Evolutionary conservation across 257 asterid genomes (phyloP).

Genomic region (Nicotiana tomentosiformis): DNA sequence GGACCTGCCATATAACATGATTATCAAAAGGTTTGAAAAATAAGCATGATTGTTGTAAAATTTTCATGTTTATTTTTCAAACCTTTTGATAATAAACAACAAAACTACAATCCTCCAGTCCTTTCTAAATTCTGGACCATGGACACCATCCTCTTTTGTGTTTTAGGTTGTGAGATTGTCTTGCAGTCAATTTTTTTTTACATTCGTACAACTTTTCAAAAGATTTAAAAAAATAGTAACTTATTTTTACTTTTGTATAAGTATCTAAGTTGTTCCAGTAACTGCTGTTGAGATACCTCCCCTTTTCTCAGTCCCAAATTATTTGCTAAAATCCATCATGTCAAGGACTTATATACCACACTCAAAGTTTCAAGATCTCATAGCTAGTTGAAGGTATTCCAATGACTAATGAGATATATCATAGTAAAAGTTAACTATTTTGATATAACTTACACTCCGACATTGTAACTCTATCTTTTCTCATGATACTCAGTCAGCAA

Average conservation of each 20-base stretch:
- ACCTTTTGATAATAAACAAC: neutral
- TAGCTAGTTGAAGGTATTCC: neutral
- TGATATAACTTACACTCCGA: neutral
- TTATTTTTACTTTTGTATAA: neutral
- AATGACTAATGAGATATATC: neutral
- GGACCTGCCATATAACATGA: neutral
- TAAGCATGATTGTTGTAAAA: neutral
- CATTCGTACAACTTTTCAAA: neutral
- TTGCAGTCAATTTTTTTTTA: neutral
- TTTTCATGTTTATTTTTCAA: too few species aligned
- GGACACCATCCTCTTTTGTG: neutral
- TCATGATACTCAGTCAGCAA: neutral
- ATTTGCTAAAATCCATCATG: neutral
- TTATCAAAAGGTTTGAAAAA: neutral
- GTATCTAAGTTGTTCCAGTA: neutral
- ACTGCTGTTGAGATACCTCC: neutral
- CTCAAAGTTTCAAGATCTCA: neutral
- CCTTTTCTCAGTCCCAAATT: neutral
- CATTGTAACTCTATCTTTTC: neutral
- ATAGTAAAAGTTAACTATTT: neutral
- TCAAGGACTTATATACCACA: neutral
- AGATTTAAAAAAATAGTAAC: neutral
- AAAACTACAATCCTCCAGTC: neutral
- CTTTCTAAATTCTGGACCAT: neutral
- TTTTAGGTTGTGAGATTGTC: neutral